Conservation (phyloP, 2,329 filamentous ascomycete species). For the Uncinocarpus reesii region DNA sequence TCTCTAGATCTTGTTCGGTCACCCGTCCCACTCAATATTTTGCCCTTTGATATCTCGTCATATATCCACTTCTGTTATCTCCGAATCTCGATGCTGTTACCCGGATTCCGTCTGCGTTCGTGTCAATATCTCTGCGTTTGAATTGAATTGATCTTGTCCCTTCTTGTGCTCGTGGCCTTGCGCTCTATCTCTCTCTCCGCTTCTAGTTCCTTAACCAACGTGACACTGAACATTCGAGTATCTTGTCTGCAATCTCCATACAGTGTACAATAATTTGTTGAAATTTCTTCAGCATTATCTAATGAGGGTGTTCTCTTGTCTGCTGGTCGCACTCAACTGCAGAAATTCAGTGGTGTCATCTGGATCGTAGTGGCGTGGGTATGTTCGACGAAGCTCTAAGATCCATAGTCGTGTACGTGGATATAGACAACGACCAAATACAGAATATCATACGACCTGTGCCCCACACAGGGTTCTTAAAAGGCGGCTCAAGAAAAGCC, state of each 20-base stretch:
- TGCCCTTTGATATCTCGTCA: neutral
- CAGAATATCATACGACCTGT: too few relatives aligned
- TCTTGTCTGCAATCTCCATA: slow-evolving; percentile 2
- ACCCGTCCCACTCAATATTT: slow-evolving; percentile 1
- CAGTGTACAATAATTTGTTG: slow-evolving; percentile 6
- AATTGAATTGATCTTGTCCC: neutral
- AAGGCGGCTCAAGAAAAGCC: neutral
- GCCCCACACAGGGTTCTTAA: too few relatives aligned
- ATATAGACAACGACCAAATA: too few relatives aligned
- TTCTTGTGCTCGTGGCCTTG: slow-evolving; percentile 1
- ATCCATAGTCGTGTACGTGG: too few relatives aligned
- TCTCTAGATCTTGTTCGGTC: slow-evolving; percentile 4
- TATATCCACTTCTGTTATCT: neutral
- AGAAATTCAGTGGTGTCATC: too few relatives aligned
- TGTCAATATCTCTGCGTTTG: neutral
- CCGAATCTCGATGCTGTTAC: neutral
- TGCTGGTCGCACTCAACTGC: neutral
- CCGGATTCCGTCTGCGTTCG: neutral
- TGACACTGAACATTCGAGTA: slow-evolving; percentile 1
- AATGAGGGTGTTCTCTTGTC: neutral
- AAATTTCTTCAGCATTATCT: neutral
- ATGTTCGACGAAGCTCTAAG: too few relatives aligned
- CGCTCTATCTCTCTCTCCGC: neutral
- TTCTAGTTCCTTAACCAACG: slow-evolving; percentile 4
- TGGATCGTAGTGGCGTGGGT: too few relatives aligned